phyloP scores from a whole-genome alignment of 768 basidiomycete genomes.

The Leccinellum albellum region DNA sequence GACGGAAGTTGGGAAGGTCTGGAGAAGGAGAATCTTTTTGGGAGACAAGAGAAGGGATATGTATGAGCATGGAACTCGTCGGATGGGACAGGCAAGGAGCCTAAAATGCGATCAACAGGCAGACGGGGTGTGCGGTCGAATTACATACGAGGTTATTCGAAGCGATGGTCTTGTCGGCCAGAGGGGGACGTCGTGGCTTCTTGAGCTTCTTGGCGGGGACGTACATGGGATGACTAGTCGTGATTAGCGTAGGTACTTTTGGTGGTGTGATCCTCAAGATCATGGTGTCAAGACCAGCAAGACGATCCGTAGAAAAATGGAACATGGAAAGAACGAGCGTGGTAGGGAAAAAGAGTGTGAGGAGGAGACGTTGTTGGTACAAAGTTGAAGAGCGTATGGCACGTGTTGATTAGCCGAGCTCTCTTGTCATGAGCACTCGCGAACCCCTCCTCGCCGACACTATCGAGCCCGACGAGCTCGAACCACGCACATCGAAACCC shows the following conservation, averaged over 20 bases:
- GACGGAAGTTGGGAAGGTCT: conserved; percentile 21
- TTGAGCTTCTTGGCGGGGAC: conserved; percentile 21
- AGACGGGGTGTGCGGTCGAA: conserved; percentile 1
- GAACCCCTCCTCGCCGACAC: conserved; percentile 65
- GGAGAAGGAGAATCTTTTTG: conserved; percentile 13
- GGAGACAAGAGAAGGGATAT: conserved; percentile 6
- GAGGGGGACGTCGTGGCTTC: conserved; percentile 30
- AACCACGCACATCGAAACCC: conserved; percentile 14
- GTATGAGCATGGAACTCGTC: conserved; percentile 16
- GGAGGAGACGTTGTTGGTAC: conserved; percentile 7
- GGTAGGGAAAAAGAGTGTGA: neutral
- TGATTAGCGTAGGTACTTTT: conserved; percentile 28
- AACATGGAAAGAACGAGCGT: conserved; percentile 28
- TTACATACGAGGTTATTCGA: conserved; percentile 28
- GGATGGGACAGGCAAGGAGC: conserved; percentile 9
- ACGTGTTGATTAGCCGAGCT: conserved; percentile 1
- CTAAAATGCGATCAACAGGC: conserved; percentile 15
- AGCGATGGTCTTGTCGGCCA: conserved; percentile 28
- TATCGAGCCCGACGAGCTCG: conserved; percentile 82
- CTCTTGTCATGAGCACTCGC: conserved; percentile 47
- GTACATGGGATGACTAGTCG: conserved; percentile 20
- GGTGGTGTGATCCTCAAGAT: conserved; percentile 33
- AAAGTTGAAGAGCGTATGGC: too few relatives aligned
- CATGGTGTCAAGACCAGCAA: conserved; percentile 41
- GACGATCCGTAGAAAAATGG: conserved; percentile 37